These are phyloP conservation scores for Penicillium steckii DNA, from an alignment of 495 filamentous ascomycete genomes.

Conservation along the genomic window DNA sequence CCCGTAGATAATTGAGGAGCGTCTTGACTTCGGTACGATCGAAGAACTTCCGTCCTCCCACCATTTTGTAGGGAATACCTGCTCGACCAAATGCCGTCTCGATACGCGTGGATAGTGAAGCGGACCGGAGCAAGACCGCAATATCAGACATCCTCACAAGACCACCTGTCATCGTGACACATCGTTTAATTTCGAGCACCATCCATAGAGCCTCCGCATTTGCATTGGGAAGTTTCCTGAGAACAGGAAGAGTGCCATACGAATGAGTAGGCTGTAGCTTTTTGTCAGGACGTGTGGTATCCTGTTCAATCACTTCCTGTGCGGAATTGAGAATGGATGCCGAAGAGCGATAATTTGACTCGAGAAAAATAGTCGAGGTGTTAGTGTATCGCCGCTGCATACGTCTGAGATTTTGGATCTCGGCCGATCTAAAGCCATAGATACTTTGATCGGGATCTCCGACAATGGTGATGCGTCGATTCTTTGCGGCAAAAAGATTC, in stretches of 20 bases:
- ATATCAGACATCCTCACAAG: constrained; percentile 75
- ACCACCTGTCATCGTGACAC: constrained; percentile 65
- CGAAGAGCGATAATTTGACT: constrained; percentile 94
- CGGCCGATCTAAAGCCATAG: constrained; percentile 95
- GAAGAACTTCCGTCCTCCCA: constrained; percentile 89
- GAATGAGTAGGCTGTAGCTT: constrained; percentile 76
- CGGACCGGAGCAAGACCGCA: constrained; percentile 83
- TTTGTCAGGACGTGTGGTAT: constrained; percentile 75
- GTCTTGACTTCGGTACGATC: constrained; percentile 90
- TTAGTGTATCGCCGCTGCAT: constrained; percentile 75
- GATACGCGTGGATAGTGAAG: constrained; percentile 77
- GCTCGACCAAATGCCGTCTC: constrained; percentile 81
- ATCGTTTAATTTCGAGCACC: constrained; percentile 77
- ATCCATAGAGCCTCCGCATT: constrained; percentile 84
- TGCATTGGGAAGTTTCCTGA: constrained; percentile 74
- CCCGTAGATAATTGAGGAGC: constrained; percentile 83
- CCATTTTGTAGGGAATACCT: constrained; percentile 91
- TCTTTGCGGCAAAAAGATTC: constrained; percentile 75
- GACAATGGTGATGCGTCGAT: constrained; percentile 83
- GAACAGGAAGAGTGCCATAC: constrained; percentile 76
- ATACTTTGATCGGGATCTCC: constrained; percentile 99
- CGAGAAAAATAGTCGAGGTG: constrained; percentile 79
- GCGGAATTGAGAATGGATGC: constrained; percentile 83
- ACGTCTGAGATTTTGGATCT: constrained; percentile 82
- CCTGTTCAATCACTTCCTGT: constrained; percentile 88